These are phyloP conservation scores for Mycena polygramma DNA, from an alignment of 768 basidiomycete genomes.

Conservation along the genomic window DNA sequence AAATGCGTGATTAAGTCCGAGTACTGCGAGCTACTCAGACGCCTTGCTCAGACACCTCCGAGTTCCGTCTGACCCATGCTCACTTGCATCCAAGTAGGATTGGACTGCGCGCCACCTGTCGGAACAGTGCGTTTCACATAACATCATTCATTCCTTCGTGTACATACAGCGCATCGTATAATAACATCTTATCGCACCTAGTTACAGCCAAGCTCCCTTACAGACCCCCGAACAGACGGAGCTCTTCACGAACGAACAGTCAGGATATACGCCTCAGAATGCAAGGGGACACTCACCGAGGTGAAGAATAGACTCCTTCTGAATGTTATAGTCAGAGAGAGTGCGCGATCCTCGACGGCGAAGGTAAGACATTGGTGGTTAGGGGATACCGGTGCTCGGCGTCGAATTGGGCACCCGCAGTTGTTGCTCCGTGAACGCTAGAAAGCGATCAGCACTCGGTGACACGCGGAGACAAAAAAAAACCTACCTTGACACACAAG, in stretches of 20 bases:
- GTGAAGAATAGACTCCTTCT: conserved; percentile 79
- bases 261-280: not conserved
- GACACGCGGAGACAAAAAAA: not conserved
- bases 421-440: conserved; percentile 78
- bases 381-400: no score
- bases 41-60: no score
- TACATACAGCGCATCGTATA: conserved; percentile 7
- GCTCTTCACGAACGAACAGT: conserved; percentile 43
- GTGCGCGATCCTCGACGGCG: conserved; percentile 73
- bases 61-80: no score
- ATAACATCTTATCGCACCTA: not conserved
- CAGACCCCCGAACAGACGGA: conserved; percentile 58
- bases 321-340: conserved; percentile 73
- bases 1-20: no score
- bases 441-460: not conserved
- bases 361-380: conserved; percentile 62
- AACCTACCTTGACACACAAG: conserved; percentile 70
- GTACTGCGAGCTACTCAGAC: no score
- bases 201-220: conserved; percentile 29
- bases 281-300: conserved; percentile 49
- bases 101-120: no score
- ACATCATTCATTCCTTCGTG: conserved; percentile 30
- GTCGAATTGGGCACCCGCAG: conserved; percentile 35
- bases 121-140: conserved; percentile 29
- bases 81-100: no score